Evolutionary conservation across 768 basidiomycete species (phyloP), one percentile per base, ranked within the genome.

Genomic region (Paxillus involutus): DNA sequence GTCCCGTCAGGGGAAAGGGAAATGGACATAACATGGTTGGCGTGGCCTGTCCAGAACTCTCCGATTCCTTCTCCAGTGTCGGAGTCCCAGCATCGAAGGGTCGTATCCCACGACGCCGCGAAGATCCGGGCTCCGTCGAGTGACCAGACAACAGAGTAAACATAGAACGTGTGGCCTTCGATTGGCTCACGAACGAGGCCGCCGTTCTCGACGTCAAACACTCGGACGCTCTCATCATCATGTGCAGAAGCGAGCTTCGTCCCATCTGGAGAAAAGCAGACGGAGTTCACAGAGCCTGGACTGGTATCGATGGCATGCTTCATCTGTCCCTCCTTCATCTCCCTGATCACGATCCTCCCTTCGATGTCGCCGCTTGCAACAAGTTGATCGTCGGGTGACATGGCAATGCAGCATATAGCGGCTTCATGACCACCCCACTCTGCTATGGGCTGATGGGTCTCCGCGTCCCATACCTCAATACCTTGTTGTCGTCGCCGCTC

Each of bases 371-470:
- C 52, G 3, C 39, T 19, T 6, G 59, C 60, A 35, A 58, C 19
- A 11, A 55, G 32, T 29, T 13, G 37, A 13, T 30, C 49, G 13
- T 61, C 44, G 1, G 51, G 53, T 3, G 47, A 57, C 33, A 58
- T 42, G 21, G 47, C 21, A 33, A 54, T 12, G 13, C 13, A 3
- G 35, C 10, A 0, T 5, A 5, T 48, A 12, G 11, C 0, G 12
- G 2, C 0, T 3, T 7, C 16, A 3, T 16, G 13, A n/a, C 49
- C 49, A 24, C 2, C 47, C 59, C 56, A 53, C 36, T 55, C 46
- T 6, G 17, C 9, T 46, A 51, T 6, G 4, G 51, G 14, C 7
- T 30, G 7, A 7, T 44, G 56, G 2, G 60, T 40, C 21, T 29
- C 40, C 14, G 33, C 40, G 13, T 55, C 40, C 60, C 56, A 55